These are phyloP conservation scores for Fusarium sp. DNA, from an alignment of 2,329 filamentous ascomycete species.

Conservation along the genomic window DNA sequence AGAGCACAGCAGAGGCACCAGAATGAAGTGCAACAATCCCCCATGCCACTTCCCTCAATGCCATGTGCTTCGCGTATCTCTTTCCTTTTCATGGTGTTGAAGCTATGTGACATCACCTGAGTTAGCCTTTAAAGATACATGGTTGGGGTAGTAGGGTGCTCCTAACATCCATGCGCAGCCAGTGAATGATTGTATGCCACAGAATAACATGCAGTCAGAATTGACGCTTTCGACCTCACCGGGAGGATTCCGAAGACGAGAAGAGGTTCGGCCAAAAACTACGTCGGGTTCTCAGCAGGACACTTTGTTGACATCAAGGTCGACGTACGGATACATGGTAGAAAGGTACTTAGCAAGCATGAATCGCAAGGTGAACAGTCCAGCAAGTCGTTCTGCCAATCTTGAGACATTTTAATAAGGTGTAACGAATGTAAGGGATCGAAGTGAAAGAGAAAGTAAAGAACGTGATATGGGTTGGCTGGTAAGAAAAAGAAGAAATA, in stretches of 20 bases:
- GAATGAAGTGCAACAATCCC: slow-evolving; percentile 21
- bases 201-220: slow-evolving; percentile 1
- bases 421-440: too few species aligned
- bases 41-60: slow-evolving; percentile 21
- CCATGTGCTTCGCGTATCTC: slow-evolving; percentile 18
- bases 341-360: background rate
- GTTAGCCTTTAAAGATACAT: background rate
- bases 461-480: background rate
- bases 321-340: slow-evolving; percentile 1
- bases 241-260: background rate
- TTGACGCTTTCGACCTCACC: background rate
- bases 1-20: slow-evolving; percentile 30
- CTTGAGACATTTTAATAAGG: background rate
- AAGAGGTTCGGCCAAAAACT: slow-evolving; percentile 3
- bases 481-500: too few species aligned
- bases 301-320: background rate
- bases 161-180: slow-evolving; percentile 1
- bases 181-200: slow-evolving; percentile 1
- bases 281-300: background rate
- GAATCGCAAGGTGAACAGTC: slow-evolving; percentile 1
- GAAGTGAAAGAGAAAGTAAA: background rate
- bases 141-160: background rate
- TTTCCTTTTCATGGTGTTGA: background rate
- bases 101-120: background rate
- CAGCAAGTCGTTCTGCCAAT: background rate